Conservation (phyloP, 163 green algal species). For the Prototheca stagnorum region DNA sequence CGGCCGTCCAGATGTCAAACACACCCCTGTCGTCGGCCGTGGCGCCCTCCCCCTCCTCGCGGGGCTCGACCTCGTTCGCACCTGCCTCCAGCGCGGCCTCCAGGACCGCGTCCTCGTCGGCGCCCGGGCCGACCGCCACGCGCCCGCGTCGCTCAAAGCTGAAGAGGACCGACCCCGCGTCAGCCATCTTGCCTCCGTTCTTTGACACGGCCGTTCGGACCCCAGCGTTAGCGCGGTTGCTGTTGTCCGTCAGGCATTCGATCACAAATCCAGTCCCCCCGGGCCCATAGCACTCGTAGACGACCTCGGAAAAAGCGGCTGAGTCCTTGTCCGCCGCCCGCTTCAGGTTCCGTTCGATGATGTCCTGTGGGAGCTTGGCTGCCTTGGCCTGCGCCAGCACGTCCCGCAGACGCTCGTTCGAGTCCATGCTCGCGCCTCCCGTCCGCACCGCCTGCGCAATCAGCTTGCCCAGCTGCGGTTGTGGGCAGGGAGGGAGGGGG, state of each 20-base stretch:
- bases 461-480: slow-evolving; percentile 26
- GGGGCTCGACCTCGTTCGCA: slow-evolving; percentile 21
- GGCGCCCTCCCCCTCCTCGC: slow-evolving; percentile 9
- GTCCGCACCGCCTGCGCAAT: slow-evolving; percentile 39
- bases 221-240: slow-evolving; percentile 56
- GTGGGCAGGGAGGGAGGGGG: too few species aligned
- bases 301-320: slow-evolving; percentile 42
- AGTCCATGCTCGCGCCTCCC: slow-evolving; percentile 30
- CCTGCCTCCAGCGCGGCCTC: slow-evolving; percentile 1
- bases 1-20: too few species aligned
- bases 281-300: slow-evolving; percentile 23
- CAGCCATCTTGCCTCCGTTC: slow-evolving; percentile 65
- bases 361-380: slow-evolving; percentile 38
- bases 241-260: slow-evolving; percentile 84
- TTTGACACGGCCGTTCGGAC: slow-evolving; percentile 65
- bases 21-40: too few species aligned
- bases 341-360: slow-evolving; percentile 68
- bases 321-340: slow-evolving; percentile 43
- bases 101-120: slow-evolving; percentile 9
- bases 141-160: slow-evolving; percentile 60
- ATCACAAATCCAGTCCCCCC: slow-evolving; percentile 73
- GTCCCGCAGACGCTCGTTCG: slow-evolving; percentile 34
- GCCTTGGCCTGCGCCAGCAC: slow-evolving; percentile 36
- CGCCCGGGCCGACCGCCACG: slow-evolving; percentile 18
- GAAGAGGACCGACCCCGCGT: slow-evolving; percentile 72